Evolutionary conservation across 1,284 basidiomycete species (phyloP), one percentile per base, ranked within the genome.

Genomic region (Trametes versicolor): DNA sequence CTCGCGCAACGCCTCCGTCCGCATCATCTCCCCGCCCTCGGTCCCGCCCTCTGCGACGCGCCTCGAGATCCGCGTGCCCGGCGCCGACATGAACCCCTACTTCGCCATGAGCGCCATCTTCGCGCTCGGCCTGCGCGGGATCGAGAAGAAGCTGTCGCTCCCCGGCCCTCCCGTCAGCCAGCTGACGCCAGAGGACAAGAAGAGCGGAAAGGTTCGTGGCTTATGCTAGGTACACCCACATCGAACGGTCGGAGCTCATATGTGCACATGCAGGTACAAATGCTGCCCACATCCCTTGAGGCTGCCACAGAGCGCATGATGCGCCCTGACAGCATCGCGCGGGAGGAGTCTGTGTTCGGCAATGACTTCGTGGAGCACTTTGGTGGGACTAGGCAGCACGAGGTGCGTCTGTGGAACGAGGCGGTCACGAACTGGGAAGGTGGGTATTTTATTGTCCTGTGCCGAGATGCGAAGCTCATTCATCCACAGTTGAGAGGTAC

Each of bases 341-440:
- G 96, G 54, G 92, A 95, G 75, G 75, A 78, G 34, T 74, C 74
- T 17, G 84, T 95, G 48, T 88, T 99, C 62, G 96, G 96, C 0
- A 83, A 96, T 73, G 90, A 89, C 41, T 96, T 98, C 73, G 94
- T 99, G 2, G 94, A 98, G 37, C 97, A 99, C 75, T 97, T 88
- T 75, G 95, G 93, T 5, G 96, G 95, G 2, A 98, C 97, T 12
- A 87, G 97, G 71, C 85, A 94, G 76, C 94, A 97, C 75, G 96
- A 98, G 78, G 88, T 97, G 51, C 88, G 85, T 62, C 72, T 94
- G 54, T 96, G 93, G 90, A 94, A 95, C 72, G 86, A 90, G 72
- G 94, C 96, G 5, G 95, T 98, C 32, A 98, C 96, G 4, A 92
- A 88, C 76, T 98, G 96, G 96, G 96, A 98, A 87, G 88, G 95